Evolutionary conservation across 2,329 filamentous ascomycete genomes (phyloP).

Genomic region (Pleurostoma richardsiae): DNA sequence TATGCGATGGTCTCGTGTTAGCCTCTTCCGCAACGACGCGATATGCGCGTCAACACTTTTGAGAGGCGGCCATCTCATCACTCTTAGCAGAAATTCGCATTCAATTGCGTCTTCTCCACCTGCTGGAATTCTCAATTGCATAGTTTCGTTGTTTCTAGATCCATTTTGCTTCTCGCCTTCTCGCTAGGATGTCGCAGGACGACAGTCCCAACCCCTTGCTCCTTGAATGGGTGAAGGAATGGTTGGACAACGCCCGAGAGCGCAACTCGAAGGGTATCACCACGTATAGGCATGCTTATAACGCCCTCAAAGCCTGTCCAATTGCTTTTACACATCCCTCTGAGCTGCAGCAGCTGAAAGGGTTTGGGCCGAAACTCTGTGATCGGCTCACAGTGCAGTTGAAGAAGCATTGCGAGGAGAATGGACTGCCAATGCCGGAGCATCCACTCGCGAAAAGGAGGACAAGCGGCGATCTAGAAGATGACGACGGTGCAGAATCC

Average conservation of each 20-base stretch:
- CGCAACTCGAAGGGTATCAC: slow-evolving; percentile 64
- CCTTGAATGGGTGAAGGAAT: slow-evolving; percentile 71
- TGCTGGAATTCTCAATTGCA: too few relatives aligned
- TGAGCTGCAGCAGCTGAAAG: slow-evolving; percentile 66
- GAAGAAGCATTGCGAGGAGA: slow-evolving; percentile 56
- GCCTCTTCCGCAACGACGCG: too few relatives aligned
- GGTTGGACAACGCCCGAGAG: slow-evolving; percentile 65
- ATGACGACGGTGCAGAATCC: slow-evolving; percentile 23
- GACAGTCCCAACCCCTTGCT: slow-evolving; percentile 65
- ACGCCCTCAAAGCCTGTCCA: slow-evolving; percentile 72
- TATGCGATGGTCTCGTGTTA: too few relatives aligned
- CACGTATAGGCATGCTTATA: slow-evolving; percentile 72
- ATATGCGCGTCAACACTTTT: too few relatives aligned
- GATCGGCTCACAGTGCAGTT: slow-evolving; percentile 60
- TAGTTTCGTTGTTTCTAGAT: too few relatives aligned
- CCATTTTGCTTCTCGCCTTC: too few relatives aligned
- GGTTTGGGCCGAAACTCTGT: slow-evolving; percentile 68
- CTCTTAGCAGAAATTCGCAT: too few relatives aligned
- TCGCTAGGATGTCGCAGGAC: slow-evolving; percentile 7
- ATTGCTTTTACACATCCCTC: slow-evolving; percentile 66
- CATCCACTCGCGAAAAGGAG: slow-evolving; percentile 42
- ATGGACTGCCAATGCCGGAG: slow-evolving; percentile 64
- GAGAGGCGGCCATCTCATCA: too few relatives aligned
- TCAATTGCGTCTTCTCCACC: too few relatives aligned
- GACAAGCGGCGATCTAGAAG: slow-evolving; percentile 22